phyloP scores from a whole-genome alignment of 345 rosid genomes.

The thale cress (Arabidopsis thaliana) region TAIR10.1 NC_003074.8:3649501-3650000 shows the following conservation, averaged over 20 bases:
- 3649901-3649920: conserved; percentile 40
- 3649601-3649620: not conserved
- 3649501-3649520: conserved; percentile 42
- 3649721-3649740: conserved; percentile 15
- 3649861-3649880: conserved; percentile 13
- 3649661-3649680: conserved; percentile 42
- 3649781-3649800: conserved; percentile 48
- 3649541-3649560: not conserved
- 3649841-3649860: not conserved
- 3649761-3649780: conserved; percentile 35
- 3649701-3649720: conserved; percentile 29
- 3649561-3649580: not conserved
- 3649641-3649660: conserved; percentile 23
- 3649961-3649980: conserved; percentile 89
- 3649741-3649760: conserved; percentile 7
- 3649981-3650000: conserved; percentile 76
- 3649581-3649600: not conserved
- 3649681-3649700: conserved; percentile 41
- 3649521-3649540: conserved; percentile 17
- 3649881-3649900: conserved; percentile 43
- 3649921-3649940: conserved; percentile 31
- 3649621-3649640: not conserved
- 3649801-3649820: conserved; percentile 29
- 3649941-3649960: conserved; percentile 44
- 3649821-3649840: conserved; percentile 27